Evolutionary conservation across 805 yeast genomes (phyloP).

Genomic region (Nakazawaea holstii): DNA sequence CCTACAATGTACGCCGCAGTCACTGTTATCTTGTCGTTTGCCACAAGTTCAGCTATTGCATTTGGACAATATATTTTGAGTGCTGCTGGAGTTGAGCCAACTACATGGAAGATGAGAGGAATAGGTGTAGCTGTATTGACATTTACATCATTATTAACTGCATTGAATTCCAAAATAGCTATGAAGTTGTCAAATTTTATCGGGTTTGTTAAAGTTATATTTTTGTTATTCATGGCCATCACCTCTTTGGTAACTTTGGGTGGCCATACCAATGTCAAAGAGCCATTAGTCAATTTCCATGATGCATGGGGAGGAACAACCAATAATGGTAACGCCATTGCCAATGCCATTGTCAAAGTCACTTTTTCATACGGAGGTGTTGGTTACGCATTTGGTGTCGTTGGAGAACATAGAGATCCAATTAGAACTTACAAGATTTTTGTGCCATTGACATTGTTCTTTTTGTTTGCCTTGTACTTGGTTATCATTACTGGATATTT

Average conservation of each 20-base stretch:
- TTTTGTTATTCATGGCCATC: slow-evolving; percentile 27
- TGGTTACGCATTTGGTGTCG: slow-evolving; percentile 32
- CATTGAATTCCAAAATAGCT: slow-evolving; percentile 24
- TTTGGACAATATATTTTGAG: slow-evolving; percentile 28
- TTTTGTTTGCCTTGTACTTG: slow-evolving; percentile 28
- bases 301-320: slow-evolving; percentile 37
- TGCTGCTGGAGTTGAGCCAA: slow-evolving; percentile 26
- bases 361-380: slow-evolving; percentile 39
- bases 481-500: slow-evolving; percentile 29
- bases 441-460: slow-evolving; percentile 27
- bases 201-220: slow-evolving; percentile 31
- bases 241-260: slow-evolving; percentile 32
- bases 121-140: slow-evolving; percentile 28
- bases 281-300: slow-evolving; percentile 29
- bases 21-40: slow-evolving; percentile 29
- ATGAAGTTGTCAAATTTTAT: slow-evolving; percentile 26
- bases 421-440: slow-evolving; percentile 24
- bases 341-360: slow-evolving; percentile 37
- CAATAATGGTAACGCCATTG: slow-evolving; percentile 34
- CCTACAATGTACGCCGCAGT: slow-evolving; percentile 35
- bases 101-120: slow-evolving; percentile 32
- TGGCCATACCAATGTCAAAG: slow-evolving; percentile 28
- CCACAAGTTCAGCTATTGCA: slow-evolving; percentile 31
- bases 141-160: slow-evolving; percentile 19
- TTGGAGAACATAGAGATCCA: slow-evolving; percentile 27